Percentiles rank a stretch among this genome's conserved stretches.
Evolutionary conservation across 257 asterid genomes (phyloP).

Genomic region (Buddleja alternifolia): DNA sequence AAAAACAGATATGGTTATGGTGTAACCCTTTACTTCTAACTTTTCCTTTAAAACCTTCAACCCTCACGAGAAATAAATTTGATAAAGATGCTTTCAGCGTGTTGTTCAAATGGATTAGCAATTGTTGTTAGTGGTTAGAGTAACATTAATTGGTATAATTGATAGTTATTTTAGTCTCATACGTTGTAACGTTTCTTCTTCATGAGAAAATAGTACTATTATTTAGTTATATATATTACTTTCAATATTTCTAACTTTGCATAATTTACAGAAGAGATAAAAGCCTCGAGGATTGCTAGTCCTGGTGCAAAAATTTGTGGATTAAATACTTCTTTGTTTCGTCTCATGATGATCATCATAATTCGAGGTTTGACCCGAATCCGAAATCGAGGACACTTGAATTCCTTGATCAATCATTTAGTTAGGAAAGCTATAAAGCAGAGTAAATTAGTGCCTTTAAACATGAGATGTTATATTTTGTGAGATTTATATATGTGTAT

Average conservation of each 20-base stretch:
- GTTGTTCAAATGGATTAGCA: no score
- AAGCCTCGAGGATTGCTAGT: not conserved
- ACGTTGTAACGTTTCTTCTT: not conserved
- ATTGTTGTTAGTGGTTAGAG: no score
- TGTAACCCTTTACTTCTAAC: no score
- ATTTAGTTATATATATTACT: not conserved
- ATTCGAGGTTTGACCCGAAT: not conserved
- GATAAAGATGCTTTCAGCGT: no score
- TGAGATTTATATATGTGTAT: conserved; percentile 21
- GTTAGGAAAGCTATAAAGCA: conserved; percentile 2
- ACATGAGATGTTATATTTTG: conserved; percentile 7
- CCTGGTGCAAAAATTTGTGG: conserved; percentile 14
- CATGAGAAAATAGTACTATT: not conserved
- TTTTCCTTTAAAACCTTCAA: no score
- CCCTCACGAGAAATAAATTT: no score
- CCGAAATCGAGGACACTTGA: not conserved
- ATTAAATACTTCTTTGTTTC: not conserved
- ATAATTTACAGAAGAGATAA: conserved; percentile 22
- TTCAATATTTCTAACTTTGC: not conserved
- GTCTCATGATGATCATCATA: not conserved
- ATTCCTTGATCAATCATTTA: not conserved
- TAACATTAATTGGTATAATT: no score
- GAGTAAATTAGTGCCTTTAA: conserved; percentile 13
- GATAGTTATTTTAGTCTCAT: not conserved
- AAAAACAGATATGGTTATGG: no score